Evolutionary conservation across 2,329 filamentous ascomycete genomes (phyloP), one percentile per base, ranked within the genome.

Genomic region (Neofusicoccum umdonicola): DNA sequence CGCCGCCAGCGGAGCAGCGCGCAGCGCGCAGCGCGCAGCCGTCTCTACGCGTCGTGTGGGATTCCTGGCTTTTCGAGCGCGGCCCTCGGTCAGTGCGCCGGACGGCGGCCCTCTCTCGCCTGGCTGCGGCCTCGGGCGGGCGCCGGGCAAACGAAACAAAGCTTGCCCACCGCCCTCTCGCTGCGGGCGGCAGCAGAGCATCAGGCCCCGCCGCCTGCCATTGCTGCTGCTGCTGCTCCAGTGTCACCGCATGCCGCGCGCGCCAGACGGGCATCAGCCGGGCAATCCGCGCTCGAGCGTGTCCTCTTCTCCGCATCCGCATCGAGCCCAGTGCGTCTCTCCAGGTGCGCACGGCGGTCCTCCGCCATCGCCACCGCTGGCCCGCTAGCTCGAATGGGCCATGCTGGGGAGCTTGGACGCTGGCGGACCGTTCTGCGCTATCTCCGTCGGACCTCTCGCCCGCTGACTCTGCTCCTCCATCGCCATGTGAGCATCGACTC

Each of bases 361-460:
- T 45, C 41, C 27, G 15, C 27, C 56, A 47, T 35, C 27, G 56
- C 56, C 56, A 60, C 56, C 41, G 56, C 31, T 47, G 56, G 56
- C 41, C 52, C 35, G 31, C 54, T 58, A 58, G 34, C 54, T 44
- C 27, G 19, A 58, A 58, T 19, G 37, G 39, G 39, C 39, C 54
- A 45, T 31, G 39, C 13, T 42, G 54, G 11, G 54, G 54, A 58
- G 41, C 56, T 60, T 47, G 41, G 42, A 22, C 56, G 22, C n/a
- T 41, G 39, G 54, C 56, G 56, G 42, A 19, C 27, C 44, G 44
- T 34, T 42, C 31, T 31, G 39, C 56, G 56, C 56, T 60, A 60
- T 60, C 56, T 60, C 56, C 56, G 56, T 45, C 42, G 56, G 41
- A 37, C 56, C 56, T 60, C 42, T 37, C 11, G 39, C 39, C 52